Base-by-base conservation (phyloP, 495 filamentous ascomycete species). In the Neurospora sp. region DNA sequence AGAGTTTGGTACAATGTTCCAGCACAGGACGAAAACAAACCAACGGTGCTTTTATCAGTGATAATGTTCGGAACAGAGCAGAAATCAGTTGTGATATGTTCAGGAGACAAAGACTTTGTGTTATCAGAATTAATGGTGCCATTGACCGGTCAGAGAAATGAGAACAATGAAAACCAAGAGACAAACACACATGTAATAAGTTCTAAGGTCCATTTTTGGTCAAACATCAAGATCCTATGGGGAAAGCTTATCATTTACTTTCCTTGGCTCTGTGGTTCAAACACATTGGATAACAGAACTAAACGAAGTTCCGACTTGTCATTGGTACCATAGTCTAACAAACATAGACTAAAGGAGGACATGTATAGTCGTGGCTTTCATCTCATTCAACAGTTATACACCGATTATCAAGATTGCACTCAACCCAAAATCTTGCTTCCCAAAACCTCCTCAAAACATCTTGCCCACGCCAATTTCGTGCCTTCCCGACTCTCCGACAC, bases 401-500 rank as follows among this genome's bases (percentile, higher is more conserved):
- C 27, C 11, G 7, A 18, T 35, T 66, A 31, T 66, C 27, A 66
- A 4, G 27, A 3, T 60, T 16, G 27, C 27, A 12, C 27, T 66
- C 54, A 35, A 1, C 77, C 80, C 39, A 79, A 37, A 2, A 78
- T n/a, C 27, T 31, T 72, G 39, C 74, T 76, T 14, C 39, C 27
- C 7, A 77, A 37, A 39, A 82, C 72, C 60, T 82, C 79, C 2
- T 75, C 70, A 72, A 79, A 82, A 39, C 79, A 73, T 60, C 73
- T 80, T 40, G 78, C 80, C 80, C 80, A 82, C 8, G 76, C 76
- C 72, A 82, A 11, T 16, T 66, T 60, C 10, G 46, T 23, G 14
- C 35, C 54, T 16, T 54, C 49, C 37, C 6, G 7, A 9, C n/a
- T 31, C 18, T 74, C 75, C 11, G 39, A 70, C 4, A 82, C 77